Percentiles rank a stretch among this genome's conserved stretches.
Evolutionary conservation across 2,329 filamentous ascomycete species (phyloP).

Genomic region (Ophiocordyceps camponoti-leonardi): DNA sequence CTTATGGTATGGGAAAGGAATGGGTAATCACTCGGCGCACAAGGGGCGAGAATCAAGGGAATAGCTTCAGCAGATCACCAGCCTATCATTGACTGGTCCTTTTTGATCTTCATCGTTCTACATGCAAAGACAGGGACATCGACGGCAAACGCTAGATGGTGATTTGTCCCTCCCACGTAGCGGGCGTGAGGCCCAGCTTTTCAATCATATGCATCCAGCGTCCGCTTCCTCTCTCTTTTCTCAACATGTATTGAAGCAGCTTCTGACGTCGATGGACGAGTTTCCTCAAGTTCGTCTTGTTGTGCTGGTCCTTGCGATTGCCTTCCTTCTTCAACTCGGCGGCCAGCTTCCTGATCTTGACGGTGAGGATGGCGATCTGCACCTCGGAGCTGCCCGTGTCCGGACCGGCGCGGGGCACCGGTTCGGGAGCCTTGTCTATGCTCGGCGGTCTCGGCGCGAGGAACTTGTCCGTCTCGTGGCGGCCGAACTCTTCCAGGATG

Average conservation of each 20-base stretch:
- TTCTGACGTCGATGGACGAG: constrained; percentile 83
- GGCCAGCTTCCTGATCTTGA: constrained; percentile 75
- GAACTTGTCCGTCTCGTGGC: constrained; percentile 66
- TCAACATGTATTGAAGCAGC: constrained; percentile 69
- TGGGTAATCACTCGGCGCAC: constrained; percentile 11
- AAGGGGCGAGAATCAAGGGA: constrained; percentile 7
- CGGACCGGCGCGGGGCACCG: constrained; percentile 51
- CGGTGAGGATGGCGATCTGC: constrained; percentile 88
- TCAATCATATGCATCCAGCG: constrained; percentile 77
- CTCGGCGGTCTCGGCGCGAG: constrained; percentile 42
- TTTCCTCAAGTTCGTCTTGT: constrained; percentile 76
- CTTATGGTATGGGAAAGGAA: neutral
- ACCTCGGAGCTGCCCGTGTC: constrained; percentile 95
- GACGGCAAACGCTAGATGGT: constrained; percentile 20
- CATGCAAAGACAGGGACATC: constrained; percentile 26
- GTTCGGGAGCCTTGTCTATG: neutral
- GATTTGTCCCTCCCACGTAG: constrained; percentile 85
- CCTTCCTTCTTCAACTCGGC: constrained; percentile 48
- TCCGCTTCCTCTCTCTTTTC: constrained; percentile 78
- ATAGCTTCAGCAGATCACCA: constrained; percentile 8
- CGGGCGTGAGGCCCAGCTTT: constrained; percentile 70
- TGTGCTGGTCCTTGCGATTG: constrained; percentile 77
- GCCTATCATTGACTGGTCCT: constrained; percentile 2
- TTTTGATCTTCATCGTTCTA: constrained; percentile 28
- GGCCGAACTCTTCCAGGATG: constrained; percentile 75